A percentile compares a stretch with the other conserved stretches of the same genome.
These are phyloP conservation scores for Linnemannia elongata DNA, from an alignment of 192 early-diverging fungal genomes.

Conservation along the genomic window DNA sequence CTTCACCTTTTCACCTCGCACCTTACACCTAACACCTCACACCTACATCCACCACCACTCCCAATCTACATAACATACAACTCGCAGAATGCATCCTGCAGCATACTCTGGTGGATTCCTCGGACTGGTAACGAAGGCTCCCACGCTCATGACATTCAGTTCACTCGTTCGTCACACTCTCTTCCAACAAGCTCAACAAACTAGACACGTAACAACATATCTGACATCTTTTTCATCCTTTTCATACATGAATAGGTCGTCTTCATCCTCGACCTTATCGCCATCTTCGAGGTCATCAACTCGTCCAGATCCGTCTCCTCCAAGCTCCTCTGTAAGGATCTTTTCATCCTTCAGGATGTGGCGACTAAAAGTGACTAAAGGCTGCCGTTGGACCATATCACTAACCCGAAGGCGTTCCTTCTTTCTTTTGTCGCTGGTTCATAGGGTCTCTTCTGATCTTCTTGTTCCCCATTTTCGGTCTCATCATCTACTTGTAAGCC, in stretches of 20 bases:
- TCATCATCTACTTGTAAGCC: slow-evolving; percentile 74
- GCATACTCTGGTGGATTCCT: slow-evolving; percentile 47
- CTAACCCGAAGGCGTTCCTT: neutral
- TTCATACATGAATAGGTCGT: slow-evolving; percentile 40
- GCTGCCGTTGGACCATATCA: neutral
- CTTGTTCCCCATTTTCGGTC: slow-evolving; percentile 71
- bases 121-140: slow-evolving; percentile 24
- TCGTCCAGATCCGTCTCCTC: slow-evolving; percentile 57
- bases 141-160: too few species aligned
- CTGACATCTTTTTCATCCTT: neutral
- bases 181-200: neutral
- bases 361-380: neutral
- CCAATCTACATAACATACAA: neutral
- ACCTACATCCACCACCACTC: neutral
- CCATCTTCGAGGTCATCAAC: slow-evolving; percentile 69
- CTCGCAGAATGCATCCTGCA: slow-evolving; percentile 35
- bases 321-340: slow-evolving; percentile 63
- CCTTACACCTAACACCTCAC: neutral
- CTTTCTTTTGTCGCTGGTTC: neutral
- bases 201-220: neutral
- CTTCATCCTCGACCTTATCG: slow-evolving; percentile 70
- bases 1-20: neutral
- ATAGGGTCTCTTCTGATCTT: slow-evolving; percentile 69
- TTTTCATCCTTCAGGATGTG: neutral
- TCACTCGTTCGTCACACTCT: neutral